A percentile compares a stretch with the other conserved stretches of the same genome.
phyloP scores from a whole-genome alignment of 352 stramenopile species.

The Pythium chondricola region DNA sequence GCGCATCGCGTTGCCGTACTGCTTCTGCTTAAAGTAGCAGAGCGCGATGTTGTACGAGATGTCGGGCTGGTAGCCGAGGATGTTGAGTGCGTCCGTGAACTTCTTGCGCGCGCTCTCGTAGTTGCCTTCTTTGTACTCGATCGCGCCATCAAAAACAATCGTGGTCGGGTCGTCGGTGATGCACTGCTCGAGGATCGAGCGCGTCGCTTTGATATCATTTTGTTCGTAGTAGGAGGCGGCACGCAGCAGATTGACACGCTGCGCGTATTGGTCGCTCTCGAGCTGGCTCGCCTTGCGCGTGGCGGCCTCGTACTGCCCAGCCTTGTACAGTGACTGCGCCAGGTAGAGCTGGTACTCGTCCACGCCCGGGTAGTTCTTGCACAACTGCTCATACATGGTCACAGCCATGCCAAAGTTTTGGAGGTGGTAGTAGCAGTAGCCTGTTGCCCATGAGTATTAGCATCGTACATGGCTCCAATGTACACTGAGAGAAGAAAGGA shows the following conservation, averaged over 20 bases:
- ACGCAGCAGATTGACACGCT: conserved; percentile 82
- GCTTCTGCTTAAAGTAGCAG: conserved; percentile 91
- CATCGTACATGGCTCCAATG: no score
- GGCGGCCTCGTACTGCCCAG: conserved; percentile 71
- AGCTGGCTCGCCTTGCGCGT: conserved; percentile 78
- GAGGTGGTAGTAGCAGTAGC: conserved; percentile 97
- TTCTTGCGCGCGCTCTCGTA: conserved; percentile 86
- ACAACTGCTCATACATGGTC: conserved; percentile 93
- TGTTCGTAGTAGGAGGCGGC: conserved; percentile 94
- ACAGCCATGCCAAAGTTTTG: conserved; percentile 90
- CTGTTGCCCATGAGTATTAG: conserved; percentile 11
- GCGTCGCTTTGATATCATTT: conserved; percentile 90
- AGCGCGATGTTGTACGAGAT: conserved; percentile 95
- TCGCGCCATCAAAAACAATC: conserved; percentile 77
- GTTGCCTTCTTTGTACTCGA: conserved; percentile 84
- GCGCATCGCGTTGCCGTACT: conserved; percentile 90
- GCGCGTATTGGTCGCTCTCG: conserved; percentile 80
- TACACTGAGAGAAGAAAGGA: no score
- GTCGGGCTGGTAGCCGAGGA: conserved; percentile 90
- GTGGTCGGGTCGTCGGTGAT: conserved; percentile 90
- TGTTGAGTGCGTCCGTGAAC: conserved; percentile 91
- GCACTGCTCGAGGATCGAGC: conserved; percentile 90
- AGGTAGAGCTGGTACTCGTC: conserved; percentile 96
- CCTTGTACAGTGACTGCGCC: conserved; percentile 94
- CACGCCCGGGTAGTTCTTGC: conserved; percentile 89